Conservation (phyloP, 306 rosid species). For the Malus asiatica region DNA sequence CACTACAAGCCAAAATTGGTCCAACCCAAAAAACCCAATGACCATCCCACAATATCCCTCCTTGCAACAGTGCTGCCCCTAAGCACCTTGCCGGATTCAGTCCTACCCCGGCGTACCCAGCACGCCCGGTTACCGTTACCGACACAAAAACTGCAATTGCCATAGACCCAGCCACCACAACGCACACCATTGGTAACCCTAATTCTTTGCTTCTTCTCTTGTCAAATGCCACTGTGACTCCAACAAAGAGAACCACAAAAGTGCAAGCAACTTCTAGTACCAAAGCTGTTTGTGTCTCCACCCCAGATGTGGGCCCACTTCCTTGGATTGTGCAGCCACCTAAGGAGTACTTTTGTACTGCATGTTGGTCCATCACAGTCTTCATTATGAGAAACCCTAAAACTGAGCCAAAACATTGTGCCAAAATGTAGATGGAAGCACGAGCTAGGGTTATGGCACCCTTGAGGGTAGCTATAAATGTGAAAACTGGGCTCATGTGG, state of each 20-base stretch:
- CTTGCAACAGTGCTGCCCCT: slow-evolving; percentile 56
- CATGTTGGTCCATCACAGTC: slow-evolving; percentile 31
- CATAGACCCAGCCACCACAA: slow-evolving; percentile 47
- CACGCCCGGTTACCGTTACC: slow-evolving; percentile 37
- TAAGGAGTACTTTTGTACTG: slow-evolving; percentile 28
- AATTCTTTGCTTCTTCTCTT: slow-evolving; percentile 39
- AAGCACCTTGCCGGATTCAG: slow-evolving; percentile 66
- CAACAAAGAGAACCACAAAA: slow-evolving; percentile 55
- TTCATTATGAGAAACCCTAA: slow-evolving; percentile 46
- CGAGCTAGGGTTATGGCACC: slow-evolving; percentile 32
- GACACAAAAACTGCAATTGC: slow-evolving; percentile 63
- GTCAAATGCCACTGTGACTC: slow-evolving; percentile 64
- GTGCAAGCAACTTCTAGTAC: slow-evolving; percentile 57
- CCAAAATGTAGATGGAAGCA: slow-evolving; percentile 33
- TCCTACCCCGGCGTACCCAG: slow-evolving; percentile 61
- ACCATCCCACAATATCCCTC: slow-evolving; percentile 55
- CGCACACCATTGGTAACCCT: slow-evolving; percentile 51
- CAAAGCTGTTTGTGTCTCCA: slow-evolving; percentile 30
- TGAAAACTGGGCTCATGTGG: slow-evolving; percentile 61
- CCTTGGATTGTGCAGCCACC: slow-evolving; percentile 61
- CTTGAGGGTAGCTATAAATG: slow-evolving; percentile 42
- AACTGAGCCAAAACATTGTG: slow-evolving; percentile 60
- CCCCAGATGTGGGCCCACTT: slow-evolving; percentile 3
- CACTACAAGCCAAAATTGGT: slow-evolving; percentile 53
- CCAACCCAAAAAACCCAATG: slow-evolving; percentile 88